These are phyloP conservation scores for Pichia manshurica DNA, from an alignment of 805 yeast species.

Conservation along the genomic window DNA sequence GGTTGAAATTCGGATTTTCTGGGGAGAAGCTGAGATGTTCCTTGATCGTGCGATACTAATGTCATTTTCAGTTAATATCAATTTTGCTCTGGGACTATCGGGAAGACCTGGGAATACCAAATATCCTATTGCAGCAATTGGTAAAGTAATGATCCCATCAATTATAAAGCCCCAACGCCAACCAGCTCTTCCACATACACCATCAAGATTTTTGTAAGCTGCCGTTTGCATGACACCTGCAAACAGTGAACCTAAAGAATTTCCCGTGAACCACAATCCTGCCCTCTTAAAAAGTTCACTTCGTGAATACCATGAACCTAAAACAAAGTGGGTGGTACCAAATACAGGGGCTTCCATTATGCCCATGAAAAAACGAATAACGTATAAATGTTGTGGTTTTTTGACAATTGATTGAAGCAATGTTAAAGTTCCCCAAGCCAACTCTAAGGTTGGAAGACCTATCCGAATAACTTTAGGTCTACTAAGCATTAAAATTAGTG, in stretches of 20 bases:
- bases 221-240: conserved; percentile 48
- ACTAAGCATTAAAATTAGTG: conserved; percentile 53
- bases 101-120: conserved; percentile 60
- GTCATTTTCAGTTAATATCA: conserved; percentile 52
- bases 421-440: conserved; percentile 69
- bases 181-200: conserved; percentile 32
- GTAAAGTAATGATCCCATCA: conserved; percentile 37
- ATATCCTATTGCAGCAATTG: conserved; percentile 25
- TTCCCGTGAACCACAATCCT: conserved; percentile 59
- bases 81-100: conserved; percentile 45
- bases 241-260: conserved; percentile 51
- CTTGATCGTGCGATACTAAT: conserved; percentile 43
- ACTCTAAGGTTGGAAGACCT: conserved; percentile 46
- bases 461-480: conserved; percentile 49
- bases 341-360: conserved; percentile 61
- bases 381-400: conserved; percentile 53
- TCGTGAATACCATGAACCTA: conserved; percentile 54
- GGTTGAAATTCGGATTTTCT: conserved; percentile 23
- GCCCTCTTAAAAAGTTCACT: conserved; percentile 56
- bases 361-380: conserved; percentile 60
- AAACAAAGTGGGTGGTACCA: conserved; percentile 55
- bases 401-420: too few relatives aligned
- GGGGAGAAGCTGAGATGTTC: conserved; percentile 27
- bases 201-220: conserved; percentile 27
- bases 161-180: conserved; percentile 54